Conservation (phyloP, 441 rosid species). For the Erysimum cheiri region DNA sequence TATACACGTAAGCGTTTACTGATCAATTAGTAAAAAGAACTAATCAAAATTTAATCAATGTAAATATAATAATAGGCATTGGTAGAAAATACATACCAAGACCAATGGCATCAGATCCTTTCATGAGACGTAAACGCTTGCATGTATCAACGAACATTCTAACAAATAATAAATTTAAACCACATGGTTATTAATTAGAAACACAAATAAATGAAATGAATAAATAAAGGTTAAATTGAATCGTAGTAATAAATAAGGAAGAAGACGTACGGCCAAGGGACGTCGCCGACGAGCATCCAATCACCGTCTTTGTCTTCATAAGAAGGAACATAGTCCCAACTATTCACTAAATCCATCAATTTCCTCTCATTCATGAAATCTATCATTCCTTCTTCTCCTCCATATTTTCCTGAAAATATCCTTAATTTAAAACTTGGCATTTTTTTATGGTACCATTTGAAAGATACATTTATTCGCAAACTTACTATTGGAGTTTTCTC, state of each 20-base stretch:
- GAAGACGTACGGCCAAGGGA: constrained; percentile 80
- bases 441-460: background rate
- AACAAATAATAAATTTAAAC: background rate
- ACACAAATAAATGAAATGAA: constrained; percentile 7
- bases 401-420: constrained; percentile 51
- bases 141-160: constrained; percentile 49
- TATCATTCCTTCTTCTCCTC: constrained; percentile 81
- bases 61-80: background rate
- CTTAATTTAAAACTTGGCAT: background rate
- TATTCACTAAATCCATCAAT: constrained; percentile 63
- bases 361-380: constrained; percentile 78
- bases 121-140: constrained; percentile 49
- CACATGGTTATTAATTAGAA: background rate
- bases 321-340: constrained; percentile 78
- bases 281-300: constrained; percentile 97
- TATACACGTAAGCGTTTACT: too few species aligned
- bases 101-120: constrained; percentile 45
- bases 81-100: constrained; percentile 37
- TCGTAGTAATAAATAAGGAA: background rate
- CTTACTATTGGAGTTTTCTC: too few species aligned
- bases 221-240: background rate
- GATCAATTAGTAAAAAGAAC: background rate
- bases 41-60: background rate
- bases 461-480: background rate
- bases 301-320: constrained; percentile 94